These are phyloP conservation scores for Aechmea fasciata DNA, from an alignment of 176 grass and related monocot species.

Conservation along the genomic window DNA sequence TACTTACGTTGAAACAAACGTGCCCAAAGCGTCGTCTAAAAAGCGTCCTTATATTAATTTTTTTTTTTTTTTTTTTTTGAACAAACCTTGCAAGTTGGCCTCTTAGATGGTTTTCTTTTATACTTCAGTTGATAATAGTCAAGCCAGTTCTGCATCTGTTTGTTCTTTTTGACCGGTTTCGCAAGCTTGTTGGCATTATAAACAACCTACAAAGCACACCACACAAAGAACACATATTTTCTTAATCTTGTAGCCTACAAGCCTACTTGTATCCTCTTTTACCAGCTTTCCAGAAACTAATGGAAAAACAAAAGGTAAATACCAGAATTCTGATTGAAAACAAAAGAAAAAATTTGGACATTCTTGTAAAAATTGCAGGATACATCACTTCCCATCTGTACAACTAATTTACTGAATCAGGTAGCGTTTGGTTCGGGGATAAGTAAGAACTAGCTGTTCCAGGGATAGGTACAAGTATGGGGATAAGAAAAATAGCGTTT, in stretches of 20 bases:
- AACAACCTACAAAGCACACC: conserved; percentile 40
- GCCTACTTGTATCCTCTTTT: not conserved
- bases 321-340: not conserved
- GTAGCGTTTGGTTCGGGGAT: too few relatives aligned
- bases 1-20: not conserved
- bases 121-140: conserved; percentile 84
- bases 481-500: too few relatives aligned
- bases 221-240: not conserved
- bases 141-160: conserved; percentile 77
- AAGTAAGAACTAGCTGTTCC: too few relatives aligned
- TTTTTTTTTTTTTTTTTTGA: too few relatives aligned
- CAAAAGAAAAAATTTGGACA: not conserved
- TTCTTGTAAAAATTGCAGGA: not conserved
- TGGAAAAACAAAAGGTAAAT: not conserved
- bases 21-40: too few relatives aligned
- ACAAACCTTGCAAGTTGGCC: conserved; percentile 72
- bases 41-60: too few relatives aligned
- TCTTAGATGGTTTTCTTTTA: conserved; percentile 56
- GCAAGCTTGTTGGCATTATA: conserved; percentile 89
- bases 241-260: not conserved
- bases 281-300: not conserved
- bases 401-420: not conserved
- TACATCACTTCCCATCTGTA: not conserved
- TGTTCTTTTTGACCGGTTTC: conserved; percentile 84
- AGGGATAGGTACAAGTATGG: too few relatives aligned